Conservation (phyloP, 225 moss, liverwort and hornwort genomes). For the Pseudoscleropodium purum region DNA sequence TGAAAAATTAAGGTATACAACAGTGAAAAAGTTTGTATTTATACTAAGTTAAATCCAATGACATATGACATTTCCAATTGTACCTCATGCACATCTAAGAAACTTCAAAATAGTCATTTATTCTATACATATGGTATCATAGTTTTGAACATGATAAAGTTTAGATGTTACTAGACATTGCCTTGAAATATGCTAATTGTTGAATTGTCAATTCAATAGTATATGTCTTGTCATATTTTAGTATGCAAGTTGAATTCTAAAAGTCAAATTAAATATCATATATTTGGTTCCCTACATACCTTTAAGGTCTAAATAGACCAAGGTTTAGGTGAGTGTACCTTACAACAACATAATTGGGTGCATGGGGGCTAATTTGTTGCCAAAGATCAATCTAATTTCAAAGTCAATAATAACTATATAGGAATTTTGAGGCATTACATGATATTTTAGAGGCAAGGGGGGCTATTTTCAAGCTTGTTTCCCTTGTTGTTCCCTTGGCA, state of each 20-base stretch:
- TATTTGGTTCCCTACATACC: not conserved
- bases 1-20: not conserved
- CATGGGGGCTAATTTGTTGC: no score
- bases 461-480: no score
- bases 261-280: not conserved
- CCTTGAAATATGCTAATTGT: not conserved
- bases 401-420: no score
- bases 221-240: not conserved
- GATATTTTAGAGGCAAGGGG: no score
- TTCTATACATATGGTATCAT: not conserved
- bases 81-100: not conserved
- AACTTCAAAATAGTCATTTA: not conserved
- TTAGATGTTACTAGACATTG: not conserved
- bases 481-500: no score
- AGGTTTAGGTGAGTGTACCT: no score
- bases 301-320: not conserved
- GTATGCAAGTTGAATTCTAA: not conserved
- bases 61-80: not conserved
- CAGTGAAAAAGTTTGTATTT: not conserved
- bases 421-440: no score
- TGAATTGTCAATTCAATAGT: not conserved
- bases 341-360: no score
- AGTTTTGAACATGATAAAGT: not conserved
- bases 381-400: no score
- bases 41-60: no score